phyloP scores from a whole-genome alignment of 1,284 basidiomycete species.

The Cryptococcus hybrid region DNA sequence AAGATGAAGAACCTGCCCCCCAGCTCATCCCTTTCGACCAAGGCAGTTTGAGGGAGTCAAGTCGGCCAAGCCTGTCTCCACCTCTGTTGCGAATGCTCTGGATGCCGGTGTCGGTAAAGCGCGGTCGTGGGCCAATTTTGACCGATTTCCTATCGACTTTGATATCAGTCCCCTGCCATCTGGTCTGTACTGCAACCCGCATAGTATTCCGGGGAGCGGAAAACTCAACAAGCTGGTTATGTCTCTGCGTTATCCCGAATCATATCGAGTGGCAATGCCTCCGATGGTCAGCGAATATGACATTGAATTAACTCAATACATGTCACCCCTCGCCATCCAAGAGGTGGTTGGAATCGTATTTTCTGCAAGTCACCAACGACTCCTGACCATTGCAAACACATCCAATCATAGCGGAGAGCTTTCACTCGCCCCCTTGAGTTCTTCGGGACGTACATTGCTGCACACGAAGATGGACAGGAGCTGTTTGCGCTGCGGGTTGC shows the following conservation, averaged over 20 bases:
- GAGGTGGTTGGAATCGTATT: constrained; percentile 30
- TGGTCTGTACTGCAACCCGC: constrained; percentile 30
- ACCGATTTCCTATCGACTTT: constrained; percentile 46
- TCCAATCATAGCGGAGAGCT: constrained; percentile 2
- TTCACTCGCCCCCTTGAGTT: constrained; percentile 16
- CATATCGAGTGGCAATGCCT: not conserved
- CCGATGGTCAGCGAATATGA: constrained; percentile 8
- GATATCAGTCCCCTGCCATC: constrained; percentile 45
- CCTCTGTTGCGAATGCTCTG: not conserved
- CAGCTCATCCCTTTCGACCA: not conserved
- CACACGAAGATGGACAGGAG: not conserved
- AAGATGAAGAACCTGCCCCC: constrained; percentile 7
- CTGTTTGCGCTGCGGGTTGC: not conserved
- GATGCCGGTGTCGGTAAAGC: constrained; percentile 42
- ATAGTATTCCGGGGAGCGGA: constrained; percentile 27
- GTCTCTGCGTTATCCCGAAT: constrained; percentile 2
- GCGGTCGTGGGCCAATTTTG: constrained; percentile 48
- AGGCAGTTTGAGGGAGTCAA: constrained; percentile 10
- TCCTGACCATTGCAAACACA: constrained; percentile 20
- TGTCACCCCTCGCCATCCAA: constrained; percentile 17
- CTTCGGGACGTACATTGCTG: constrained; percentile 17
- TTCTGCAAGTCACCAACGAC: constrained; percentile 16
- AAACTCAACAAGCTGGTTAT: constrained; percentile 13
- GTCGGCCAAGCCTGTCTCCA: constrained; percentile 1
- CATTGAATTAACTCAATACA: constrained; percentile 19